A percentile compares a stretch with the other conserved stretches of the same genome.
phyloP scores from a whole-genome alignment of 2,329 filamentous ascomycete species.

The Talaromyces sp. region DNA sequence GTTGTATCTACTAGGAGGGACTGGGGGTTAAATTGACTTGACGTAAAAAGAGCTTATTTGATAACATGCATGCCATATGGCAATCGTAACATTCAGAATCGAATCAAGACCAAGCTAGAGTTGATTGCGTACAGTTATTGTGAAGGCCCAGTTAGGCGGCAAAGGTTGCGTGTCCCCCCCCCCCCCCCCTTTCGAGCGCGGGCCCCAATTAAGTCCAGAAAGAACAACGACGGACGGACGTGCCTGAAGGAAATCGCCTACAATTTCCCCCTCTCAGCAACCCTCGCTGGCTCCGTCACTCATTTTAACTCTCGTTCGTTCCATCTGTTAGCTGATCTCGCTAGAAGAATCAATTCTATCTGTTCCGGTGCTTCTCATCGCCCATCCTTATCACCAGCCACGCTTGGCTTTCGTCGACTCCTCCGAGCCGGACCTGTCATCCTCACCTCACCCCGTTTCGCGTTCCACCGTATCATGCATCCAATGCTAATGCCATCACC shows the following conservation, averaged over 20 bases:
- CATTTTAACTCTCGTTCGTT: neutral
- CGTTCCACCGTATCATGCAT: constrained; percentile 16
- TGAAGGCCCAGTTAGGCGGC: constrained; percentile 1
- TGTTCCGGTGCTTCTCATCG: constrained; percentile 12
- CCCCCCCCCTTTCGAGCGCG: constrained; percentile 23
- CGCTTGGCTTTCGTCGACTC: constrained; percentile 10
- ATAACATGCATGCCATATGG: neutral
- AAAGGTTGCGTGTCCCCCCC: constrained; percentile 14
- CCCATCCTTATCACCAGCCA: constrained; percentile 15
- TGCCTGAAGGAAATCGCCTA: constrained; percentile 8
- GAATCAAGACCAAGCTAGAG: neutral
- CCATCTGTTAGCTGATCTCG: neutral
- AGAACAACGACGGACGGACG: neutral
- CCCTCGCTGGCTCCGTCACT: neutral
- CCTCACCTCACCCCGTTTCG: neutral
- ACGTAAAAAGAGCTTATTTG: neutral
- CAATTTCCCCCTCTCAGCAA: constrained; percentile 5
- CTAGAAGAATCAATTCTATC: neutral
- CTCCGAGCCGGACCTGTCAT: neutral
- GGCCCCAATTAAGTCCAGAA: constrained; percentile 4
- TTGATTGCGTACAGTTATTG: neutral
- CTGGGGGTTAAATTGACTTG: neutral
- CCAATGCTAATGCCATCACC: constrained; percentile 29
- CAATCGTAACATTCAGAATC: neutral
- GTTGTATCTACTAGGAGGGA: neutral